Base-by-base conservation (phyloP, 345 rosid genomes). In the Citrus reticulata region DNA sequence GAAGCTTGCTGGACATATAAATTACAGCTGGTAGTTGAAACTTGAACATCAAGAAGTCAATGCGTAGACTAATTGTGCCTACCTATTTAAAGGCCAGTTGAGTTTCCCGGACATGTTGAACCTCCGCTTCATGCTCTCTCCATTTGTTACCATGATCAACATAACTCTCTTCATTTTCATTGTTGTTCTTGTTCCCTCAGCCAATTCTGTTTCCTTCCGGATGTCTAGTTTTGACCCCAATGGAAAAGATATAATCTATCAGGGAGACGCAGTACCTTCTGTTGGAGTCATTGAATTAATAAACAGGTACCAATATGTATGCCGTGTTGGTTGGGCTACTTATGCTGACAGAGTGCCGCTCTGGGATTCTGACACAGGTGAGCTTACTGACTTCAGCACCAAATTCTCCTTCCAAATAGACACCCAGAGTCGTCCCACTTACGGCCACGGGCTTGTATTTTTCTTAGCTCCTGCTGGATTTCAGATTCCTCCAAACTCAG, bases 311-410 rank as follows among this genome's bases (percentile, higher is more conserved):
- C 46, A 54, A 58, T 83, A 78, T 34, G 17, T 54, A 17, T 70
- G 62, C 16, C 84, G 82, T 16, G 77, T 77, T 25, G 87, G 85
- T 11, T 51, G 80, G 39, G 83, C 70, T 54, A 79, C 78, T 10
- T 84, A 79, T n/a, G 75, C 74, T 5, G 65, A 68, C 17, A 66
- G 46, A 19, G 57, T 84, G 46, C 72, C 68, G 4, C 68, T 81
- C 16, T 84, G 86, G 89, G 70, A 86, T 20, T 75, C 80, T 1
- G 13, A 20, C 2, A 71, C 81, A 6, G 57, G 63, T 1, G 59
- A 70, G 32, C 67, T 86, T 42, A 7, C 80, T 0, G 81, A 85
- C 11, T 88, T 88, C 84, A 78, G 34, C 24, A 62, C 84, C 62
- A 69, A 76, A 22, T 83, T 80, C 77, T 54, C 81, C 6, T 34